Base-by-base conservation (phyloP, 2,329 filamentous ascomycete species). In the Cladosporium cucumerinum region DNA sequence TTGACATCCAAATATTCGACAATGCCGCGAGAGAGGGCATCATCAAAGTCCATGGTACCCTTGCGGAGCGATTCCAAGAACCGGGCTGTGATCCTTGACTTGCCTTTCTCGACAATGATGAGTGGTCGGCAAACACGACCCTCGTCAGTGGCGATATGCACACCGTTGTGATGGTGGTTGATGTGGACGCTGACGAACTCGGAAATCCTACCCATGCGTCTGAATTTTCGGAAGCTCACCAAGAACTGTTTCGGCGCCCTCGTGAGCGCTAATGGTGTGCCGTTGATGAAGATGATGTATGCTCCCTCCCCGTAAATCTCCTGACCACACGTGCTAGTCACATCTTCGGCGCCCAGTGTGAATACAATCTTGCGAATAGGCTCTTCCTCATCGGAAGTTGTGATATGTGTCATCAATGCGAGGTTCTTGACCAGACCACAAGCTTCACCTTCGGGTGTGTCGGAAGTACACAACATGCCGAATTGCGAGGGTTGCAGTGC, bases 341-440 rank as follows among this genome's bases (percentile, higher is more conserved):
- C 90, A 64, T 94, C 87, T 78, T 91, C 91, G 2, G 92, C 89
- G 52, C 96, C 93, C 28, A 98, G 84, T 64, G 91, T 88, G 74
- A 93, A 95, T 1, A 97, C 88, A 76, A 96, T 87, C 72, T 92
- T 89, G 72, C 89, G 89, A 18, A 99, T 91, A 0, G 95, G 93
- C 21, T 88, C 92, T 75, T 98, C 95, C 64, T 97, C 93, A 64
- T 96, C 92, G 69, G 97, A 92, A 1, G 95, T 99, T 0, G 95
- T 99, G 71, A 99, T 98, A 74, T 99, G 96, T 60, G 96, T 99
- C 95, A 99, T 99, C 65, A 99, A 83, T 10, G 95, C 95, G 81
- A 99, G 79, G 74, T 99, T 99, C 83, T 99, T 99, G 71, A 99
- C 93, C 65, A 99, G 81, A 84, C 95, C 95, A 80, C 95, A 99